These are phyloP conservation scores for Xylogone sp. DNA, from an alignment of 2,329 filamentous ascomycete species.

Conservation along the genomic window DNA sequence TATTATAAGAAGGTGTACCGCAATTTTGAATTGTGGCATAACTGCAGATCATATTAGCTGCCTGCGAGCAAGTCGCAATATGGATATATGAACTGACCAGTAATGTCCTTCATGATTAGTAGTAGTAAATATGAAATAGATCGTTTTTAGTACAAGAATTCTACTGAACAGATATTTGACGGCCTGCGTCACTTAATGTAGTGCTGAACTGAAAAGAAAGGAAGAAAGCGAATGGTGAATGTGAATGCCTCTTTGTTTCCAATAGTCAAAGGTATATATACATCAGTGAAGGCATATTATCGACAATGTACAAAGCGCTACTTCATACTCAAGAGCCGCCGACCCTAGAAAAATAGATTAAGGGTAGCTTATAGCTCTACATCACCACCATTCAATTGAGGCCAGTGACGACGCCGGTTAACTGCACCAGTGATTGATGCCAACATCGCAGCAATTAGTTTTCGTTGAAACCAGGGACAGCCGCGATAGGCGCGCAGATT, in stretches of 20 bases:
- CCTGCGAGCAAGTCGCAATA: background rate
- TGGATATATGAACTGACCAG: background rate
- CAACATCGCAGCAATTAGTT: background rate
- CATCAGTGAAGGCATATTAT: background rate
- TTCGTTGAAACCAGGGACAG: background rate
- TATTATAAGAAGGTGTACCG: background rate
- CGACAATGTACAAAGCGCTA: background rate
- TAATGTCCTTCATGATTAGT: background rate
- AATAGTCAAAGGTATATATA: background rate
- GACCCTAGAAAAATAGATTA: background rate
- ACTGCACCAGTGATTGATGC: background rate
- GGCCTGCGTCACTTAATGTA: background rate
- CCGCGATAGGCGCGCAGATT: background rate
- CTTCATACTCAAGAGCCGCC: background rate
- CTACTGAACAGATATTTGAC: background rate
- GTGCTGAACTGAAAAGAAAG: background rate
- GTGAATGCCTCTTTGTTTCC: background rate
- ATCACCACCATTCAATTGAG: background rate
- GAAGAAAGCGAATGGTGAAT: background rate
- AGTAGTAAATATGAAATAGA: background rate
- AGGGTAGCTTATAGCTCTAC: background rate
- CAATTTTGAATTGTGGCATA: background rate
- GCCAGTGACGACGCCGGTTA: background rate
- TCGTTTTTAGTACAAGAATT: no score
- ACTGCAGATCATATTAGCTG: background rate